Evolutionary conservation across 495 filamentous ascomycete genomes (phyloP), one percentile per base, ranked within the genome.

Genomic region (Acidomyces sp.): DNA sequence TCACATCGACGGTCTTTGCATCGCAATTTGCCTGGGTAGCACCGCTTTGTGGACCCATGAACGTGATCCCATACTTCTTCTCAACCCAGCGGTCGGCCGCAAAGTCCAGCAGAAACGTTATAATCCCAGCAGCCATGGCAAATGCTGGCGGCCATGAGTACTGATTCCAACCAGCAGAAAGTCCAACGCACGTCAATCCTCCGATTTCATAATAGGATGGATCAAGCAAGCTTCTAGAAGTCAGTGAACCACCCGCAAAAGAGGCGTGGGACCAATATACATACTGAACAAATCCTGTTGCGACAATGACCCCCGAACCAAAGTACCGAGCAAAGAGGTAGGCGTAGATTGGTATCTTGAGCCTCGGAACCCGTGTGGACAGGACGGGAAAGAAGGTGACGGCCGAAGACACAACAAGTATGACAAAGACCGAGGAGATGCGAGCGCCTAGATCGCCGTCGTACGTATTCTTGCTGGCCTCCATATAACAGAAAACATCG

Each of bases 131-230:
- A 72, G 87, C 84, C 0, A 95, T 62, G 17, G 75, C 67, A 48
- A 93, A 93, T 5, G 73, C 85, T 49, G 85, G 76, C 0, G 77
- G 75, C 81, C 84, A 93, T 37, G 74, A 70, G 59, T 93, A 93
- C n/a, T 74, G 65, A 0, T 74, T 77, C 44, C 93, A 84, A 0
- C 74, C 69, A 2, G 77, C 81, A 0, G 74, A 77, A 25, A 93
- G 68, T 54, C 86, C 93, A 9, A 68, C 47, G 42, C 47, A 50
- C 5, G 47, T 45, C 12, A 20, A 60, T 39, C 81, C 71, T 4
- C 62, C 74, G 26, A 94, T 68, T 1, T 79, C 80, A 15, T 82
- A 74, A 37, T 78, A 73, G 3, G 85, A 85, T 1, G 86, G 86
- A 5, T 74, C 75, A 3, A 94, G 71, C 1, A 94, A 71, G 63